A percentile compares a stretch with the other conserved stretches of the same genome.
Conservation (phyloP, 2,329 filamentous ascomycete genomes). For the Fonsecaea monophora region DNA sequence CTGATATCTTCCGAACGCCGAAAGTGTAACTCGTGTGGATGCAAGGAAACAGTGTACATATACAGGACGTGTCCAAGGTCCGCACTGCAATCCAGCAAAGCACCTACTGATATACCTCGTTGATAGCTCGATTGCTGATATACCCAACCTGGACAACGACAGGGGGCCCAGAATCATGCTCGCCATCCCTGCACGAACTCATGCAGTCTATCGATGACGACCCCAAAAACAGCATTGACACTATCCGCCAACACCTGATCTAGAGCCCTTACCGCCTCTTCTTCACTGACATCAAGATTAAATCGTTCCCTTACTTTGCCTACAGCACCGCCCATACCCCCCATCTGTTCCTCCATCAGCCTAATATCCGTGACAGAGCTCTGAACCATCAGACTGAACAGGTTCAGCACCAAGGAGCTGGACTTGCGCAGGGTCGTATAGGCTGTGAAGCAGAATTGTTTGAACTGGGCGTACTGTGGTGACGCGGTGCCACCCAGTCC, state of each 20-base stretch:
- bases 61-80: constrained; percentile 1
- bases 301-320: constrained; percentile 95
- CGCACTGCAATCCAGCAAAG: neutral
- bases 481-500: constrained; percentile 89
- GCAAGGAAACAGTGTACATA: neutral
- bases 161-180: constrained; percentile 56
- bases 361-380: constrained; percentile 96
- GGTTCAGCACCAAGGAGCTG: constrained; percentile 87
- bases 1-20: neutral
- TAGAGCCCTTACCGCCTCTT: constrained; percentile 87
- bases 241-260: constrained; percentile 91
- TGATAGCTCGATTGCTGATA: neutral
- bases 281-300: constrained; percentile 87
- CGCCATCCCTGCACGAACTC: constrained; percentile 91
- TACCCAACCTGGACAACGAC: neutral
- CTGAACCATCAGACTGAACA: constrained; percentile 97
- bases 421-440: constrained; percentile 91
- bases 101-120: neutral
- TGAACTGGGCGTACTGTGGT: constrained; percentile 85
- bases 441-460: constrained; percentile 93
- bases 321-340: constrained; percentile 63
- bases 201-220: constrained; percentile 93
- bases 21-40: neutral
- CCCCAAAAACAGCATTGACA: constrained; percentile 85
- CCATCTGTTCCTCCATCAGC: constrained; percentile 80